These are phyloP conservation scores for Fallopia convolvulus DNA, from an alignment of 148 eudicot genomes.

Conservation along the genomic window DNA sequence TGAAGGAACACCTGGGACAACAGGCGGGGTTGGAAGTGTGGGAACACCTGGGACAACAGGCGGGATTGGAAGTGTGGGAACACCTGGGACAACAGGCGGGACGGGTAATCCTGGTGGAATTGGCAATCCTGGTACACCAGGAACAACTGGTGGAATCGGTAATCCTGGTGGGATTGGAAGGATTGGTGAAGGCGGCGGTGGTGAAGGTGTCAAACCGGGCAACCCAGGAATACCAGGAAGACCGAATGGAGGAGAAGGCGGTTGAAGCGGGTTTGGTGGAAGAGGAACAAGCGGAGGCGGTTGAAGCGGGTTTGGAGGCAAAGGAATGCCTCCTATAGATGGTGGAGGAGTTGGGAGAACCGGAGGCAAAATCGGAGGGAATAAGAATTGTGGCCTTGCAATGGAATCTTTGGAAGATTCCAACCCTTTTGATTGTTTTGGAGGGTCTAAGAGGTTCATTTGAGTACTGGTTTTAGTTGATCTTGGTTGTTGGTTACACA, in stretches of 20 bases:
- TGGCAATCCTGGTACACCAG: background rate
- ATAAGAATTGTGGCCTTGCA: background rate
- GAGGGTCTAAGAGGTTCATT: conserved; percentile 25
- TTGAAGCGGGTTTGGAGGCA: conserved; percentile 45
- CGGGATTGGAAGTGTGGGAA: background rate
- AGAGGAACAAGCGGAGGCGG: conserved; percentile 22
- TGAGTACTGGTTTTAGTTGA: conserved; percentile 24
- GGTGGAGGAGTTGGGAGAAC: conserved; percentile 26
- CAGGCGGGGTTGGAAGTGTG: background rate
- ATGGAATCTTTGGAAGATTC: background rate
- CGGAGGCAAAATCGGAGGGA: conserved; percentile 21
- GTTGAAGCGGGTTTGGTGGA: conserved; percentile 38
- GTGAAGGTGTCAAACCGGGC: conserved; percentile 28
- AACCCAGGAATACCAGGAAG: conserved; percentile 11
- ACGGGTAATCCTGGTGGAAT: background rate
- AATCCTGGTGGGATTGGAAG: conserved; percentile 16
- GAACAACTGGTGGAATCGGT: conserved; percentile 5
- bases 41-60: background rate
- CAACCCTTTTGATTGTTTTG: background rate
- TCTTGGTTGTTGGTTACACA: conserved; percentile 58
- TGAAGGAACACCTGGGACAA: background rate
- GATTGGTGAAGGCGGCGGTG: conserved; percentile 26
- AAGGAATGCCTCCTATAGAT: conserved; percentile 21
- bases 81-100: background rate
- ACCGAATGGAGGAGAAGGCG: conserved; percentile 34